These are phyloP conservation scores for Pelargonium australe DNA, from an alignment of 441 rosid species.

Conservation along the genomic window DNA sequence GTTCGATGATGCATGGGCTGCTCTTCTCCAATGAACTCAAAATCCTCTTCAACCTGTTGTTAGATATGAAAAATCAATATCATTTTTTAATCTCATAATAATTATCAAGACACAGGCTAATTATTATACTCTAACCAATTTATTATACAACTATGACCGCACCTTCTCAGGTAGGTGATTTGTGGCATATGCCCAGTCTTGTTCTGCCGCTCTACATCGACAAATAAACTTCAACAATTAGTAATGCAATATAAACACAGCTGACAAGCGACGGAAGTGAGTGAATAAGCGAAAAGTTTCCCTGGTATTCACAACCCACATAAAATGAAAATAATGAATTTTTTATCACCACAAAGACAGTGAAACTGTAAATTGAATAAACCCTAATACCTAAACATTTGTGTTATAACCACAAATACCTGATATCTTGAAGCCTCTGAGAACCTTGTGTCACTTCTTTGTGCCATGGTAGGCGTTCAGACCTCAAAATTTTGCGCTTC, in stretches of 20 bases:
- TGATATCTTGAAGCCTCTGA: slow-evolving; percentile 38
- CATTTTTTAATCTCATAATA: slow-evolving; percentile 1
- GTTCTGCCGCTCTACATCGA: slow-evolving; percentile 58
- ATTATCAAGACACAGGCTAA: too few species aligned
- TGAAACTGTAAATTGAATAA: neutral
- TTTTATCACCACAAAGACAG: neutral
- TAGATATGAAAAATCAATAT: slow-evolving; percentile 18
- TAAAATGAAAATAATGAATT: neutral
- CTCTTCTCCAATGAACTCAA: slow-evolving; percentile 24
- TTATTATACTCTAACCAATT: neutral
- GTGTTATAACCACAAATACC: slow-evolving; percentile 35
- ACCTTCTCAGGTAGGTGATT: slow-evolving; percentile 76
- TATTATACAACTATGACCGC: slow-evolving; percentile 16
- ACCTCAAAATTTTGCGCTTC: slow-evolving; percentile 47
- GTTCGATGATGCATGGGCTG: slow-evolving; percentile 25
- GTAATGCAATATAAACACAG: slow-evolving; percentile 8
- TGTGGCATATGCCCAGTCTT: slow-evolving; percentile 58
- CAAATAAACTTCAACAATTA: neutral
- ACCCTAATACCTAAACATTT: neutral
- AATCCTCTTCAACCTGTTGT: slow-evolving; percentile 61
- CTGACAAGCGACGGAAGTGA: neutral
- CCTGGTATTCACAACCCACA: too few species aligned
- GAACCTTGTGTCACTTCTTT: slow-evolving; percentile 46
- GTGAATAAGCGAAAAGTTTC: too few species aligned
- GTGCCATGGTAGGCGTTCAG: slow-evolving; percentile 54